Percentiles rank a stretch among this genome's conserved stretches.
Conservation (phyloP, 495 filamentous ascomycete species). For the Filosporella fistucella region DNA sequence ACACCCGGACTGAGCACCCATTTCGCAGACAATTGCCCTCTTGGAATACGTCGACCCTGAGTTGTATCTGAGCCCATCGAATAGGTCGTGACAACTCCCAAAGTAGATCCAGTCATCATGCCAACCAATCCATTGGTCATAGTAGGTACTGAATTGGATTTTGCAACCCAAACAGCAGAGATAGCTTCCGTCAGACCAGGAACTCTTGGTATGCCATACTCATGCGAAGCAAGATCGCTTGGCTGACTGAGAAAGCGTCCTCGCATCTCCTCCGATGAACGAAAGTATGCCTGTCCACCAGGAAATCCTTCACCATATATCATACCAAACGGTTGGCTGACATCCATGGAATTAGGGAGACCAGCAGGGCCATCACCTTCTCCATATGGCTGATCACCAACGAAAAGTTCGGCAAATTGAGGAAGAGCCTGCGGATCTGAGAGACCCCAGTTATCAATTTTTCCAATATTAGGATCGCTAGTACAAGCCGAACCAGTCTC, state of each 20-base stretch:
- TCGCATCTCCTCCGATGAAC: conserved; percentile 67
- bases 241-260: conserved; percentile 67
- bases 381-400: conserved; percentile 71
- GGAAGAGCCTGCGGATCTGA: conserved; percentile 67
- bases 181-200: conserved; percentile 55
- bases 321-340: conserved; percentile 80
- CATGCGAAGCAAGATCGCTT: conserved; percentile 36
- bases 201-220: conserved; percentile 69
- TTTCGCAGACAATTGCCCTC: conserved; percentile 74
- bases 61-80: conserved; percentile 65
- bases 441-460: conserved; percentile 80
- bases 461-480: conserved; percentile 72
- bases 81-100: conserved; percentile 81
- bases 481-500: conserved; percentile 67
- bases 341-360: conserved; percentile 80
- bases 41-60: conserved; percentile 59
- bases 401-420: conserved; percentile 71
- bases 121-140: conserved; percentile 75
- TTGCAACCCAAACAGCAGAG: conserved; percentile 88
- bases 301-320: conserved; percentile 81
- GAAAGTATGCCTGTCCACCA: conserved; percentile 71
- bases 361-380: conserved; percentile 71
- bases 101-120: conserved; percentile 78
- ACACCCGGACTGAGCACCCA: conserved; percentile 92
- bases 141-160: conserved; percentile 63